Evolutionary conservation across 2,329 filamentous ascomycete species (phyloP).

Genomic region (Aspergillus spinulosporus): DNA sequence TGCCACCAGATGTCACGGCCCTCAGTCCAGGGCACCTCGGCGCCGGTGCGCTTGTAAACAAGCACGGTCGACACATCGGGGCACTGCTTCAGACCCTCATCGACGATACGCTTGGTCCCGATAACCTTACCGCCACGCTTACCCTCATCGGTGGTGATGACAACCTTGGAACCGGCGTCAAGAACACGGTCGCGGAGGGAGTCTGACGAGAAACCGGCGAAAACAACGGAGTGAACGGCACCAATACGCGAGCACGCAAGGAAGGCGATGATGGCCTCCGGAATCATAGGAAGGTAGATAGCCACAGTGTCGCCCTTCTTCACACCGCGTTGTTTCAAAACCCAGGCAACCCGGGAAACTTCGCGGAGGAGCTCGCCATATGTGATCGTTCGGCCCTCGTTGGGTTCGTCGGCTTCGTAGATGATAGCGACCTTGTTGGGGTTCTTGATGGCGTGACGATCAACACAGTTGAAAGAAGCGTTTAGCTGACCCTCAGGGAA

Average conservation of each 20-base stretch:
- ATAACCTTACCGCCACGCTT: conserved; percentile 97
- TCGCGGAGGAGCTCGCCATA: conserved; percentile 91
- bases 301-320: conserved; percentile 96
- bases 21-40: conserved; percentile 85
- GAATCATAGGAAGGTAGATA: conserved; percentile 98
- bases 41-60: conserved; percentile 92
- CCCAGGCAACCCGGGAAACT: conserved; percentile 83
- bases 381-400: conserved; percentile 82
- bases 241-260: conserved; percentile 90
- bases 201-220: conserved; percentile 95
- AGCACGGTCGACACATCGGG: conserved; percentile 81
- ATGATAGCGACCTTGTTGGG: conserved; percentile 94
- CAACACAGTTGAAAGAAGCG: conserved; percentile 95
- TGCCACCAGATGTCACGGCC: conserved; percentile 98
- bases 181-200: conserved; percentile 93
- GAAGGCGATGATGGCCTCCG: conserved; percentile 88
- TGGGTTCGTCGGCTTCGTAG: conserved; percentile 93
- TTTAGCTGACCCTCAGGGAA: conserved; percentile 93
- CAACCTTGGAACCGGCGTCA: conserved; percentile 85
- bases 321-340: conserved; percentile 92
- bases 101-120: conserved; percentile 98
- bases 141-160: conserved; percentile 97
- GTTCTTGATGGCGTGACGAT: conserved; percentile 93
- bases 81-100: conserved; percentile 95
- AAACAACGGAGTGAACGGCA: conserved; percentile 94